Conservation (phyloP, 1,139 yeast genomes). For the Spathaspora jeffriesii region DNA sequence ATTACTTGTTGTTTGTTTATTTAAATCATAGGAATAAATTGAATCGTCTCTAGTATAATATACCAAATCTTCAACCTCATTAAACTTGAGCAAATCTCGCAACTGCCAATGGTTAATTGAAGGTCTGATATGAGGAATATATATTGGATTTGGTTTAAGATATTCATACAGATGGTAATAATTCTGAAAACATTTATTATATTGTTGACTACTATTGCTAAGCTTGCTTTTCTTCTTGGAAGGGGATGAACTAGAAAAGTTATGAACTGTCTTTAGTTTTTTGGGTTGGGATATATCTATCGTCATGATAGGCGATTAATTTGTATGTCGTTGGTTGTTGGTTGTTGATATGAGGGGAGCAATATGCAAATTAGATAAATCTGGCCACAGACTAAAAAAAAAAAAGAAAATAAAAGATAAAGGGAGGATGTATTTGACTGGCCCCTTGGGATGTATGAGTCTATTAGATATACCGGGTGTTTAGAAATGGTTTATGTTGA, state of each 20-base stretch:
- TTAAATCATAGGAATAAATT: slow-evolving; percentile 26
- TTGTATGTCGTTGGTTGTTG: neutral
- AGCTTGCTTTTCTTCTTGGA: slow-evolving; percentile 4
- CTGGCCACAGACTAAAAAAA: neutral
- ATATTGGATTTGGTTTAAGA: slow-evolving; percentile 38
- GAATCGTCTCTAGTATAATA: slow-evolving; percentile 36
- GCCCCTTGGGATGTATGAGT: no score
- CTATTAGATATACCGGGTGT: neutral
- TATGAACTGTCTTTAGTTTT: slow-evolving; percentile 2
- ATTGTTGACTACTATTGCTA: slow-evolving; percentile 14
- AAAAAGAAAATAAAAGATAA: neutral
- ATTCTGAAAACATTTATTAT: slow-evolving; percentile 44
- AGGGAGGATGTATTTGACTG: neutral
- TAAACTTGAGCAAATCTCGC: slow-evolving; percentile 66
- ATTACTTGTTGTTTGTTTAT: slow-evolving; percentile 16
- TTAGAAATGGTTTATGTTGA: neutral
- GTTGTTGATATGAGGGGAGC: slow-evolving; percentile 1
- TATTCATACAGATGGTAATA: slow-evolving; percentile 43
- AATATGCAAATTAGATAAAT: neutral
- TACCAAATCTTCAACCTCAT: slow-evolving; percentile 25
- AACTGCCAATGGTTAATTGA: slow-evolving; percentile 82
- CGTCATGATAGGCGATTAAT: slow-evolving; percentile 5
- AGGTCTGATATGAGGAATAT: slow-evolving; percentile 30
- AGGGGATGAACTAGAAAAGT: neutral
- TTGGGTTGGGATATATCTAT: slow-evolving; percentile 7